Percentiles rank a stretch among this genome's conserved stretches.
Conservation (phyloP, 2,329 filamentous ascomycete genomes). For the Aspergillus persii region DNA sequence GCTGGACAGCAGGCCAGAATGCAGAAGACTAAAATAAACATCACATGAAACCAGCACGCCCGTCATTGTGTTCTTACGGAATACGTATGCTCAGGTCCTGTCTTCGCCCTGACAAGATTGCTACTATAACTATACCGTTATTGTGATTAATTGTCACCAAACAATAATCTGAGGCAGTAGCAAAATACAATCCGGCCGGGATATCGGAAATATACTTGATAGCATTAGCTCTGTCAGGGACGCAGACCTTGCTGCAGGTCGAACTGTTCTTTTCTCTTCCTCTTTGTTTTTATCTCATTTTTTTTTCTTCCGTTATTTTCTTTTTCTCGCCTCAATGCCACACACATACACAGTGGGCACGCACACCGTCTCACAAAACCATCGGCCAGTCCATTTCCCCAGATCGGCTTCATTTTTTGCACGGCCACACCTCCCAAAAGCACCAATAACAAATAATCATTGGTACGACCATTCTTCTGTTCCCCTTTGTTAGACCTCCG, state of each 20-base stretch:
- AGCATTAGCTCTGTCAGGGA: constrained; percentile 13
- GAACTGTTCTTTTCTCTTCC: not conserved
- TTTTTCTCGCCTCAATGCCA: constrained; percentile 17
- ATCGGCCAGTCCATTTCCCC: constrained; percentile 29
- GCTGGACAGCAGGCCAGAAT: not conserved
- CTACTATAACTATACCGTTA: no score
- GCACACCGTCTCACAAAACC: constrained; percentile 23
- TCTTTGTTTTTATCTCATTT: not conserved
- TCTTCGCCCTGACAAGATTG: no score
- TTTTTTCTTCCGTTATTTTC: not conserved
- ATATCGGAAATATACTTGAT: constrained; percentile 13
- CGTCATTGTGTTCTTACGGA: no score
- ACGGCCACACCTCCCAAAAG: constrained; percentile 15
- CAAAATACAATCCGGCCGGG: no score
- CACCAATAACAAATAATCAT: constrained; percentile 13
- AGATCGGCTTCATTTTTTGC: constrained; percentile 24
- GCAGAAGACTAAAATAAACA: no score
- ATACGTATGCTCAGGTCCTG: no score
- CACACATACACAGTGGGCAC: constrained; percentile 19
- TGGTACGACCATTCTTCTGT: constrained; percentile 7
- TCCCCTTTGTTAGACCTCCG: constrained; percentile 7
- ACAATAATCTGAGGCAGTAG: not conserved
- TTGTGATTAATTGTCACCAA: no score
- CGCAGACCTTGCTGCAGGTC: constrained; percentile 14
- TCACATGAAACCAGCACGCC: no score